phyloP scores from a whole-genome alignment of 2,329 filamentous ascomycete species.

The Penicillium thymicola region DNA sequence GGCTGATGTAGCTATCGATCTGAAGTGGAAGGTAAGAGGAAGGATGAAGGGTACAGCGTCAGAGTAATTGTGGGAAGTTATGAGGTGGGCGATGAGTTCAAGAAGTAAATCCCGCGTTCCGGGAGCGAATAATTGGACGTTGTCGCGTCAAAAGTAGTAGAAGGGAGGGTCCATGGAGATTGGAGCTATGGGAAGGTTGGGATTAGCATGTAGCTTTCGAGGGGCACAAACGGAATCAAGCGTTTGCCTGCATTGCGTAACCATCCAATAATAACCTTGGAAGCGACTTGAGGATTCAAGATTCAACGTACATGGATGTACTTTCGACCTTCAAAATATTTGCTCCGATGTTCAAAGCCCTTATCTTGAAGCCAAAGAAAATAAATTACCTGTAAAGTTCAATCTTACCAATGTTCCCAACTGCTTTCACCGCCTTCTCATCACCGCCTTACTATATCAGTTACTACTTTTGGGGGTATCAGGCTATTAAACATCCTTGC shows the following conservation, averaged over 20 bases:
- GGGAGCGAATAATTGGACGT: neutral
- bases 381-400: constrained; percentile 1
- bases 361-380: neutral
- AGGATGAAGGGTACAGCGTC: neutral
- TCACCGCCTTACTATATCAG: neutral
- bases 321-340: neutral
- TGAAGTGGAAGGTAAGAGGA: neutral
- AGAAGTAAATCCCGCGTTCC: neutral
- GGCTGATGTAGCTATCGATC: neutral
- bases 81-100: neutral
- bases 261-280: constrained; percentile 14
- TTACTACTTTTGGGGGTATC: neutral
- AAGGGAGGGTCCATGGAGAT: constrained; percentile 1
- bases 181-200: neutral
- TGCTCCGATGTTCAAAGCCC: neutral
- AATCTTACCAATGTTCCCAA: neutral
- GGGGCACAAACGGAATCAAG: constrained; percentile 4
- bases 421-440: neutral
- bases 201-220: constrained; percentile 1
- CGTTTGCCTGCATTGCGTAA: neutral
- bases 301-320: constrained; percentile 1
- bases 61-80: neutral
- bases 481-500: neutral
- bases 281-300: neutral
- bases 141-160: constrained; percentile 3